Base-by-base conservation (phyloP, 2,329 filamentous ascomycete genomes). In the Thelonectria olida region DNA sequence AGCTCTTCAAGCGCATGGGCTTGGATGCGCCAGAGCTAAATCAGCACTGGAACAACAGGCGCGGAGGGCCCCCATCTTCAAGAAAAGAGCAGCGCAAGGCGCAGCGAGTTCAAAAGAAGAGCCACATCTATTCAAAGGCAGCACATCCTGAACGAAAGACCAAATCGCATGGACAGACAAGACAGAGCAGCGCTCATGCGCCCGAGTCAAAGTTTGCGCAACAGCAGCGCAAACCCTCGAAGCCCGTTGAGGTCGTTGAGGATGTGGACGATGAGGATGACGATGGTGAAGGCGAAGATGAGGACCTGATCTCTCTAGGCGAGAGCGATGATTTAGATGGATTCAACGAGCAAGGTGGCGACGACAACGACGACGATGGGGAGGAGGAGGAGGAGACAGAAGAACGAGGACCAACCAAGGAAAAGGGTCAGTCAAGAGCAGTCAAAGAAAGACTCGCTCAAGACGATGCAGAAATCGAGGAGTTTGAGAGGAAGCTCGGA, bases 401-500 rank as follows among this genome's bases (percentile, higher is more conserved):
- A n/a, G 27, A 39, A 8, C 31, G 36, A 31, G 48, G 1, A 22
- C 75, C 79, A 6, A 78, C 74, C 48, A 66, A 47, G 7, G 54
- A 49, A 19, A 61, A 57, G 7, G 44, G 62, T 2, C 19, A 70
- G 12, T 52, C 73, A 15, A 69, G 64, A 28, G 53, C 61, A 2
- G 54, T 66, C 66, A 19, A 73, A 88, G n/a, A 87, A 84, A 72
- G 85, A 67, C 80, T 97, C 5, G 89, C 87, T 1, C 83, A 92
- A 63, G 95, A 99, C 60, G 93, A 98, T 72, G 92, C 89, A 2
- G 93, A 97, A 69, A 98, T 99, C 68, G 90, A 90, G 19, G 89
- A 89, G 3, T 81, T 97, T 28, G 96, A 99, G 79, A 93, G 90
- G 75, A 96, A 92, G 72, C 80, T 99, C 3, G 95, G 96, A 0